Percentiles rank a stretch among this genome's conserved stretches.
Conservation (phyloP, 2,329 filamentous ascomycete species). For the Ophiostoma novo-ulmi region DNA sequence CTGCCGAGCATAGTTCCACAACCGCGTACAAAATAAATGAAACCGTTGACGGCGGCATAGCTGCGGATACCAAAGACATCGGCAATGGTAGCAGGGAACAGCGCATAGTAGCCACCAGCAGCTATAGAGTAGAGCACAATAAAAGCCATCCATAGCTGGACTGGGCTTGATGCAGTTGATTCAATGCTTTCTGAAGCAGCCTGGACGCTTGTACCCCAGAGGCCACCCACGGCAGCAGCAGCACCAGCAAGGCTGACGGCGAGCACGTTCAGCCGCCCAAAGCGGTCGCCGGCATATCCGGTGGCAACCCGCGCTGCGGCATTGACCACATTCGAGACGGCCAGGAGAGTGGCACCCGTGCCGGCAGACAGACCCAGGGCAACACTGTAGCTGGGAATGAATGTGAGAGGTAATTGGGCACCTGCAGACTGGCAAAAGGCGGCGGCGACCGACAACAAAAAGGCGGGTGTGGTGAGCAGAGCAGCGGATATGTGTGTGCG, state of each 20-base stretch:
- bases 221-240: slow-evolving; percentile 23
- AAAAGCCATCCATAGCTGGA: slow-evolving; percentile 30
- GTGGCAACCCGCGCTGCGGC: slow-evolving; percentile 41
- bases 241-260: slow-evolving; percentile 29
- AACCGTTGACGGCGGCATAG: slow-evolving; percentile 45
- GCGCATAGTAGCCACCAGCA: slow-evolving; percentile 42
- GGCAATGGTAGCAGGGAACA: slow-evolving; percentile 44
- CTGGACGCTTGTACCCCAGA: slow-evolving; percentile 26
- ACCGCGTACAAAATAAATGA: slow-evolving; percentile 43
- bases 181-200: neutral
- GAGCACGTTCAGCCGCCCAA: slow-evolving; percentile 46
- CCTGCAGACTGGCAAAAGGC: slow-evolving; percentile 55
- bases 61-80: slow-evolving; percentile 46
- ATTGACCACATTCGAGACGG: slow-evolving; percentile 44
- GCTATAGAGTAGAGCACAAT: slow-evolving; percentile 42
- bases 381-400: slow-evolving; percentile 45
- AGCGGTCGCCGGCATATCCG: slow-evolving; percentile 43
- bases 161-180: neutral
- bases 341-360: slow-evolving; percentile 42
- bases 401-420: slow-evolving; percentile 44
- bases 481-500: slow-evolving; percentile 45
- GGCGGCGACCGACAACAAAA: slow-evolving; percentile 84
- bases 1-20: slow-evolving; percentile 43
- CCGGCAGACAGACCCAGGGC: slow-evolving; percentile 39
- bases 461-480: slow-evolving; percentile 81